Evolutionary conservation across 129 eudicot species (phyloP).

Genomic region (Artemisia annua): DNA sequence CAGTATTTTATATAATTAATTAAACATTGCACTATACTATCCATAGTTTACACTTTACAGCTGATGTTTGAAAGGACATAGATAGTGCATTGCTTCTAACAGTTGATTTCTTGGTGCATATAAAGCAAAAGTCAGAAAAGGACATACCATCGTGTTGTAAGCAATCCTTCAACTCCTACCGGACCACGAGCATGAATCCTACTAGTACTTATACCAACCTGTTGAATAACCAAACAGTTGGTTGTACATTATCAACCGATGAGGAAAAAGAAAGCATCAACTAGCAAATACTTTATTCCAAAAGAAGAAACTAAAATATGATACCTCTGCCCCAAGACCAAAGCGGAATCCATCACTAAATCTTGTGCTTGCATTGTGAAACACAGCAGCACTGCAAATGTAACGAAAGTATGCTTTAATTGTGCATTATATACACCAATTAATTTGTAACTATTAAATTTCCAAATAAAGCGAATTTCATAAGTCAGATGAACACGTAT

Average conservation of each 20-base stretch:
- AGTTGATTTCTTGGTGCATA: neutral
- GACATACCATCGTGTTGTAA: slow-evolving; percentile 86
- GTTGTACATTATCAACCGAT: neutral
- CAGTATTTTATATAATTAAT: too few species aligned
- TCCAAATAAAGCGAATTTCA: neutral
- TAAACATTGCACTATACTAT: neutral
- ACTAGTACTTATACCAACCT: slow-evolving; percentile 98
- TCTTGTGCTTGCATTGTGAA: slow-evolving; percentile 96
- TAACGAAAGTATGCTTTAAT: neutral
- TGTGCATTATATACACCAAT: neutral
- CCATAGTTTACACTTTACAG: neutral
- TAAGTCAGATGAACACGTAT: neutral
- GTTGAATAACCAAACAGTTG: slow-evolving; percentile 22
- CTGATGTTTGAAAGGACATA: neutral
- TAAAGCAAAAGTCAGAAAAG: neutral
- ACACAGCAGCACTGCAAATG: slow-evolving; percentile 89
- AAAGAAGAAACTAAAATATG: neutral
- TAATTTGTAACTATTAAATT: neutral
- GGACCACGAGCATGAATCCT: slow-evolving; percentile 99
- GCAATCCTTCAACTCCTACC: slow-evolving; percentile 95
- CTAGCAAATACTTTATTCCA: neutral
- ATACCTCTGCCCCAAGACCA: slow-evolving; percentile 98
- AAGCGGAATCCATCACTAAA: slow-evolving; percentile 95
- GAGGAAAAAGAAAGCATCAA: neutral
- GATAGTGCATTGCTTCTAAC: neutral